Evolutionary conservation across 1,284 basidiomycete genomes (phyloP), one percentile per base, ranked within the genome.

Genomic region (Apiotrichum veenhuisii): DNA sequence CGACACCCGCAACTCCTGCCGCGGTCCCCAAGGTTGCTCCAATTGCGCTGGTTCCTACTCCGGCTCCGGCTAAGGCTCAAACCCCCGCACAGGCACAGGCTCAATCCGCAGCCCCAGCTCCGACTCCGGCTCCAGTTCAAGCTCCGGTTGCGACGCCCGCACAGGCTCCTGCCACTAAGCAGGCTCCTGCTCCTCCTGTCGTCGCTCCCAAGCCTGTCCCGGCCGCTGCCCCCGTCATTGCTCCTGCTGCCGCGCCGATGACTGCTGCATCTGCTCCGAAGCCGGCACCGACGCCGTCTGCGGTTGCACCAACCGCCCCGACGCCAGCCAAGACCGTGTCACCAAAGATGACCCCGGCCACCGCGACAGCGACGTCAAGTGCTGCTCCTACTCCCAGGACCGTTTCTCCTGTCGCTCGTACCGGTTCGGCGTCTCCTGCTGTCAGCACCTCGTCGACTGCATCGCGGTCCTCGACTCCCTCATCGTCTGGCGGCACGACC

Each of bases 401-500:
- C 1, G 55, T 58, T 20, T 60, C 61, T 9, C 61, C 61, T 1
- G 47, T 63, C 2, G 56, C 53, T 0, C 52, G 61, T 20, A 54
- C 58, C 1, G 36, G 52, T 2, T 46, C 61, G 5, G 49, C 51
- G 2, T 63, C 61, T 2, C 61, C 61, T 1, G 52, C 57, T 1
- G 51, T 37, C 7, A 38, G 51, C 30, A 38, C 54, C 3, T 49
- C 61, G 3, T 48, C 33, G n/a, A 22, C 54, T 1, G 43, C 42
- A 14, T 44, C 50, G 18, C 51, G 56, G 20, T 34, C 54, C 12
- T 34, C 50, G 37, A 61, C 51, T 11, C 55, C 58, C 3, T 45
- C 61, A 0, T 42, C 58, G 0, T 41, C 38, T 0, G 50, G 55
- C 25, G 53, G 50, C 18, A 60, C 64, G 15, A 70, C 66, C 26